Percentiles rank a stretch among this genome's conserved stretches.
phyloP scores from a whole-genome alignment of 768 basidiomycete genomes.

The Exsudoporus frostii region DNA sequence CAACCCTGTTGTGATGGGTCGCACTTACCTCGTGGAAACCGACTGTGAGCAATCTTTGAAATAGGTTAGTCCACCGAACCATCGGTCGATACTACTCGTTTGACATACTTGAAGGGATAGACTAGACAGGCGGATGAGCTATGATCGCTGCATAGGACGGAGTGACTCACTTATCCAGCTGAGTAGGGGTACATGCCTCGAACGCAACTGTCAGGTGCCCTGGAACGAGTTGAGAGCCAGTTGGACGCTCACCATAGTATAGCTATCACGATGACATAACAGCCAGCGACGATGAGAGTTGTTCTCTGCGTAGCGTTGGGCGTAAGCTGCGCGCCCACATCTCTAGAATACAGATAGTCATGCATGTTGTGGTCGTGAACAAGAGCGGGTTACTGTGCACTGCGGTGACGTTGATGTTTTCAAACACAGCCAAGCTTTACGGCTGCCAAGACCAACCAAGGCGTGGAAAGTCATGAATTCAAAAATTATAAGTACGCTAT shows the following conservation, averaged over 20 bases:
- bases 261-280: conserved; percentile 71
- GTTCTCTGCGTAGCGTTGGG: conserved; percentile 71
- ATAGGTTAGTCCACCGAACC: conserved; percentile 15
- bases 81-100: background rate
- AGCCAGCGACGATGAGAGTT: conserved; percentile 78
- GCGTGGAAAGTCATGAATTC: conserved; percentile 1
- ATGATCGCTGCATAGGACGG: background rate
- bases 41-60: conserved; percentile 69
- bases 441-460: too few relatives aligned
- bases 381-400: conserved; percentile 3
- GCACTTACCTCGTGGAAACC: conserved; percentile 77
- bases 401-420: too few relatives aligned
- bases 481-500: conserved; percentile 15
- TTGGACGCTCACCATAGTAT: conserved; percentile 63
- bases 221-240: background rate
- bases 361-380: conserved; percentile 30
- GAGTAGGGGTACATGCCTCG: conserved; percentile 75
- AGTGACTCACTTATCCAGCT: conserved; percentile 64
- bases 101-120: conserved; percentile 87
- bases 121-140: conserved; percentile 42
- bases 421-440: conserved; percentile 5
- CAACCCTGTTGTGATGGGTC: conserved; percentile 4
- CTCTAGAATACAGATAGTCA: conserved; percentile 24
- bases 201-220: conserved; percentile 1
- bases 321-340: conserved; percentile 39